Evolutionary conservation across 768 basidiomycete species (phyloP), one percentile per base, ranked within the genome.

Genomic region (Auricularia sp.): DNA sequence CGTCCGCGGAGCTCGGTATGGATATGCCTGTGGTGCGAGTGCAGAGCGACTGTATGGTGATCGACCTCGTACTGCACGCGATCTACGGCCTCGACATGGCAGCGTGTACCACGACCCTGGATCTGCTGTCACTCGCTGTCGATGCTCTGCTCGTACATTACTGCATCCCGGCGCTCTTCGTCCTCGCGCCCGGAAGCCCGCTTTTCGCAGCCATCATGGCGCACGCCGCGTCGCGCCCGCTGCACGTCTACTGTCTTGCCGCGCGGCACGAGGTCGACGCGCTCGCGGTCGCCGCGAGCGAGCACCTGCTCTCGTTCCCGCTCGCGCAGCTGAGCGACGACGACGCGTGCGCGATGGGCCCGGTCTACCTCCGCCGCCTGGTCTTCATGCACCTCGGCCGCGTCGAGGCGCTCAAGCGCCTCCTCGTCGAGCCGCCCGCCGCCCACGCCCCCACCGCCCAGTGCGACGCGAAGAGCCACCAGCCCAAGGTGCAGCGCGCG

Each of bases 351-450:
- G 80, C 78, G 54, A 92, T 93, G 62, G 90, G 90, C 7, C 82
- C 91, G 2, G 75, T 85, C 24, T 93, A 93, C 70, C 77, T 93
- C 67, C 91, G 90, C 70, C 84, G 88, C 37, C 79, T 93, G 35
- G 91, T 93, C 74, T 92, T 90, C 72, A 77, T 93, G 33, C 92
- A 93, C 70, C 86, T 91, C 70, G 90, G 91, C 10, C 87, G 91
- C 35, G 79, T 84, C 3, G 92, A 93, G 66, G 90, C 90, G 10
- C 80, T 93, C 37, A 93, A 92, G 72, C 84, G 89, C 37, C 82
- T 92, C 24, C 78, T 93, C 14, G 78, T 88, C 4, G 83, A 86
- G 3, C 90, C 90, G 0, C 90, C 90, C 86, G 3, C 90, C 90
- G 0, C 90, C 90, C 3, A 83, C 84, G 64, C 85, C 87, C 2